Conservation (phyloP, 148 eudicot genomes). For the Tetragonia tetragonoides region DNA sequence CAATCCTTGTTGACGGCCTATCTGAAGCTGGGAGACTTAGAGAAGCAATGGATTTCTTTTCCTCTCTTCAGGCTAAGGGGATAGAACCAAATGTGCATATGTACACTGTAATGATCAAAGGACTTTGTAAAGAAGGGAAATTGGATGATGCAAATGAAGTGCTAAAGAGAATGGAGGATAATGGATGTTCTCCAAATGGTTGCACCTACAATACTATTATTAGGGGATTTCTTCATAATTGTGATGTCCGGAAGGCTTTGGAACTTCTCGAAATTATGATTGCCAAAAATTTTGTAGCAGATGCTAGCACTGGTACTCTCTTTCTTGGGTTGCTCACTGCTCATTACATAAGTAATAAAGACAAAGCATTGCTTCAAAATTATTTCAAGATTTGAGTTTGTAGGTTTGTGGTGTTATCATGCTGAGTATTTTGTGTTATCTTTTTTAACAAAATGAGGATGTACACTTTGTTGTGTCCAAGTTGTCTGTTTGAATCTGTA, state of each 20-base stretch:
- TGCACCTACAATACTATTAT: constrained; percentile 21
- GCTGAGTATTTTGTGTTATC: too few species aligned
- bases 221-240: constrained; percentile 12
- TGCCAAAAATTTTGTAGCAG: constrained; percentile 16
- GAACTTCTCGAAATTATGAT: constrained; percentile 27
- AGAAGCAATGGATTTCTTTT: constrained; percentile 19
- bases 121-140: constrained; percentile 22
- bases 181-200: constrained; percentile 23
- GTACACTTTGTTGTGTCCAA: too few species aligned
- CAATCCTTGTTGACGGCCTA: constrained; percentile 2
- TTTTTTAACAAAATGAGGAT: too few species aligned
- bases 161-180: constrained; percentile 30
- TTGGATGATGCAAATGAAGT: constrained; percentile 21
- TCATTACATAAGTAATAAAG: constrained; percentile 3
- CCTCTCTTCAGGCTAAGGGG: constrained; percentile 11
- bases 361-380: constrained; percentile 14
- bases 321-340: constrained; percentile 6
- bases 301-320: constrained; percentile 13
- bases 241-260: constrained; percentile 19
- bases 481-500: too few species aligned
- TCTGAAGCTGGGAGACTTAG: constrained; percentile 29
- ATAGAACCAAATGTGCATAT: constrained; percentile 20
- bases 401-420: too few species aligned
- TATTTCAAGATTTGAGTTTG: constrained; percentile 1
- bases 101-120: constrained; percentile 24